Evolutionary conservation across 2,329 filamentous ascomycete species (phyloP).

Genomic region (Colletotrichum endophyticum): DNA sequence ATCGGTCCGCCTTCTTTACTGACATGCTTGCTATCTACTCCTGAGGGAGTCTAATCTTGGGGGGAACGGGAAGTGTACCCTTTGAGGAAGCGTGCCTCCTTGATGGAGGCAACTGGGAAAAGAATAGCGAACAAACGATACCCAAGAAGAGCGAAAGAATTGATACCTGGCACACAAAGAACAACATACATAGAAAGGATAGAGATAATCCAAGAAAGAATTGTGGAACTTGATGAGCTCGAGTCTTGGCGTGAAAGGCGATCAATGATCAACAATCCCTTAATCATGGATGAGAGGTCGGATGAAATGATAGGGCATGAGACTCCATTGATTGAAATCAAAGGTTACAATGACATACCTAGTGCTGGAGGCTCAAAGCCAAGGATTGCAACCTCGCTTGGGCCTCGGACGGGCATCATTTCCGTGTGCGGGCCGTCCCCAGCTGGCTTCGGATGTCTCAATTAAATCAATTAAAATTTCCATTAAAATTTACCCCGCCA

Average conservation of each 20-base stretch:
- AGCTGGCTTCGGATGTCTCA: conserved; percentile 9
- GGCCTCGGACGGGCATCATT: background rate
- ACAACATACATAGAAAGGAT: conserved; percentile 1
- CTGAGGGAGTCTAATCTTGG: background rate
- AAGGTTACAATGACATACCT: background rate
- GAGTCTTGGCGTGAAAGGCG: background rate
- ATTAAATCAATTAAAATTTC: conserved; percentile 13
- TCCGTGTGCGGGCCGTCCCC: conserved; percentile 12
- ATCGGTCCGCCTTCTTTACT: background rate
- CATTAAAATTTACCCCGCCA: conserved; percentile 16
- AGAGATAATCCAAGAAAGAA: conserved; percentile 16
- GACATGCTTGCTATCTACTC: conserved; percentile 21
- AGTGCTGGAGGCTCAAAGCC: background rate
- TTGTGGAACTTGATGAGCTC: background rate
- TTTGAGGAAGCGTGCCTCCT: background rate
- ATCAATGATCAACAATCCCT: background rate
- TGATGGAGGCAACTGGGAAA: background rate
- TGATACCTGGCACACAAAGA: conserved; percentile 2
- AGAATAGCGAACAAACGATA: conserved; percentile 10
- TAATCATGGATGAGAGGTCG: background rate
- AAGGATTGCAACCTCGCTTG: background rate
- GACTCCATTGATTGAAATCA: background rate
- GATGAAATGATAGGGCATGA: background rate
- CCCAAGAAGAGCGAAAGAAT: conserved; percentile 2
- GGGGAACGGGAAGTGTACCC: background rate